Evolutionary conservation across 2,329 filamentous ascomycete genomes (phyloP).

Genomic region (Phialocephala sp.): DNA sequence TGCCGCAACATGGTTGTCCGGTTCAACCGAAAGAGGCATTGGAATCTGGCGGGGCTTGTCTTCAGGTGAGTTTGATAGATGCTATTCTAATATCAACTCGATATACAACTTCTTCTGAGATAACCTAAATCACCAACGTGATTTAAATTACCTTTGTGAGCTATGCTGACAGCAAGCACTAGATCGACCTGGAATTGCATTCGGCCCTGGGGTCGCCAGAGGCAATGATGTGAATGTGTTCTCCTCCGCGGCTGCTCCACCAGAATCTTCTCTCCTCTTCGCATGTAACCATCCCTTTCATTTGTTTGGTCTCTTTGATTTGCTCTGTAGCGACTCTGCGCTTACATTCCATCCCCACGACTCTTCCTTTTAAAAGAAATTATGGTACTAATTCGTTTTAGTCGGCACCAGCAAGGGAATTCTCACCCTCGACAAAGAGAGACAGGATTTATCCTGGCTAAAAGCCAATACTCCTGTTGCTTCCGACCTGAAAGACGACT

Average conservation of each 20-base stretch:
- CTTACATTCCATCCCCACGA: too few relatives aligned
- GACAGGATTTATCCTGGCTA: slow-evolving; percentile 25
- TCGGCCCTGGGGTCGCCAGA: slow-evolving; percentile 30
- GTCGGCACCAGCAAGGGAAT: slow-evolving; percentile 57
- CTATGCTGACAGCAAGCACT: neutral
- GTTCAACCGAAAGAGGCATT: neutral
- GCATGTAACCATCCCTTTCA: slow-evolving; percentile 33
- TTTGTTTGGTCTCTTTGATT: too few relatives aligned
- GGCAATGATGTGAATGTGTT: slow-evolving; percentile 43
- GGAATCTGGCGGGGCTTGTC: neutral
- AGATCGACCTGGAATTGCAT: neutral
- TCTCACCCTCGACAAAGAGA: slow-evolving; percentile 42
- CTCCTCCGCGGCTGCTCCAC: slow-evolving; percentile 49
- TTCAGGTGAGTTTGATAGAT: neutral
- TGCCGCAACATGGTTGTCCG: neutral
- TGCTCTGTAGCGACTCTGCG: too few relatives aligned
- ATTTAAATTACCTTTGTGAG: neutral
- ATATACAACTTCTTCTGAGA: neutral
- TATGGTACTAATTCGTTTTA: too few relatives aligned
- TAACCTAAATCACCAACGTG: neutral
- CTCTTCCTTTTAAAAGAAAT: too few relatives aligned
- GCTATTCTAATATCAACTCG: neutral
- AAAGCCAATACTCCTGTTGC: slow-evolving; percentile 28
- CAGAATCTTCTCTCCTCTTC: slow-evolving; percentile 49
- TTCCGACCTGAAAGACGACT: slow-evolving; percentile 48